Evolutionary conservation across 2,329 filamentous ascomycete genomes (phyloP).

Genomic region (Plectosphaerella plurivora): DNA sequence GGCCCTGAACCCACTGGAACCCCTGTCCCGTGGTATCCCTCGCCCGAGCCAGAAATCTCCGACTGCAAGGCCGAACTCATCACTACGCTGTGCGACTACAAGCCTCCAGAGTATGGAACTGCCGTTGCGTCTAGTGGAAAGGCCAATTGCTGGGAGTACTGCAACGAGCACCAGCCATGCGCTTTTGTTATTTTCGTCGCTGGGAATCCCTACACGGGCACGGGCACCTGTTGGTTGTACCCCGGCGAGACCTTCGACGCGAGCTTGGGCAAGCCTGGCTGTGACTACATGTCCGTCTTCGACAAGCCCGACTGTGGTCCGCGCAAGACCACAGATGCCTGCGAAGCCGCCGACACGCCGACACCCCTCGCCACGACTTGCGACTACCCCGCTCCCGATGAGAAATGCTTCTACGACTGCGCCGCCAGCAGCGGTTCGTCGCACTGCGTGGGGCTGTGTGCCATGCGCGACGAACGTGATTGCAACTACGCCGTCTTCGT

Average conservation of each 20-base stretch:
- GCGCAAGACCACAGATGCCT: constrained; percentile 16
- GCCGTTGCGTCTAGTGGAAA: constrained; percentile 17
- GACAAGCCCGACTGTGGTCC: constrained; percentile 16
- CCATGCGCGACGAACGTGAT: constrained; percentile 15
- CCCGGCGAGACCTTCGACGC: constrained; percentile 19
- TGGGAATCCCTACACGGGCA: constrained; percentile 20
- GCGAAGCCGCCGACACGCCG: constrained; percentile 21
- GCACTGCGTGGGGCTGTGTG: constrained; percentile 19
- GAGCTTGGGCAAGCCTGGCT: constrained; percentile 15
- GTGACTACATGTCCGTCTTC: constrained; percentile 16
- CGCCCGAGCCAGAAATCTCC: constrained; percentile 14
- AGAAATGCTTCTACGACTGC: constrained; percentile 17
- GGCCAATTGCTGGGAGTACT: constrained; percentile 22
- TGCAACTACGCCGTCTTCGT: constrained; percentile 23
- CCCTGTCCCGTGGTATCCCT: constrained; percentile 4
- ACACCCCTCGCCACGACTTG: constrained; percentile 22
- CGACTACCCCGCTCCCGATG: constrained; percentile 20
- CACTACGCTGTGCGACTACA: constrained; percentile 20
- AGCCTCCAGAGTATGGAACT: constrained; percentile 12
- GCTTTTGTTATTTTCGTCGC: constrained; percentile 22
- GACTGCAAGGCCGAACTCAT: constrained; percentile 20
- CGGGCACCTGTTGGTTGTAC: constrained; percentile 23
- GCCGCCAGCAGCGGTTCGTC: constrained; percentile 14
- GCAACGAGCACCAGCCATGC: constrained; percentile 21
- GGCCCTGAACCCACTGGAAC: constrained; percentile 7